Base-by-base conservation (phyloP, 345 rosid species). In the Streptanthus diversifolius region DNA sequence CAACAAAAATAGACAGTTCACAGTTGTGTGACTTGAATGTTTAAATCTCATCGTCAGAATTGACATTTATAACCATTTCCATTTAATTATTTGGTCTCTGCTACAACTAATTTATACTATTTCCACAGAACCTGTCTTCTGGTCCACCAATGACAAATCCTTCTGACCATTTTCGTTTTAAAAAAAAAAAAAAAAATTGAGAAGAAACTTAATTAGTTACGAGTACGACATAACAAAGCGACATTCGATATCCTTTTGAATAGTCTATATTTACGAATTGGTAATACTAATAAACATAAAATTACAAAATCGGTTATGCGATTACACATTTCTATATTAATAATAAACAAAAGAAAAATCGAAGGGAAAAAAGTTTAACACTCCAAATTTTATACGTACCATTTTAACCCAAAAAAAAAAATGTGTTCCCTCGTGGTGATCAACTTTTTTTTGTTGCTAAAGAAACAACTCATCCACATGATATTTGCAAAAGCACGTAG, bases 21-120 rank as follows among this genome's bases (percentile, higher is more conserved):
- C 19, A 33, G 67, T 41, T 61, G 69, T 61, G 69, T 75, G 68
- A 61, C 66, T 18, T 59, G 27, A 74, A 58, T 66, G 78, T 65
- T 35, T 35, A 33, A 40, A 75, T 68, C 40, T 41, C 52, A 41
- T 68, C 11, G 49, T 61, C 58, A 68, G 70, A 49, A 60, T 22
- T n/a, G 32, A 74, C 53, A 75, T 62, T 62, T 61, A 60, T 55
- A 24, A 37, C 57, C 30, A 68, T 68, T 29, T 13, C 19, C 66
- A 74, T 32, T 57, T 36, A 35, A 72, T 35, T 43, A 29, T 68
- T 44, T 32, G 22, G 57, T 60, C 56, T 75, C 69, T 61, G 69
- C 62, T 22, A 66, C 72, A 74, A 57, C 36, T 32, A 37, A 74
- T 30, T 30, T 19, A 49, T 66, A 27, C 32, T 58, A 36, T 54